Conservation (phyloP, 306 rosid genomes). For the Abrus precatorius region DNA sequence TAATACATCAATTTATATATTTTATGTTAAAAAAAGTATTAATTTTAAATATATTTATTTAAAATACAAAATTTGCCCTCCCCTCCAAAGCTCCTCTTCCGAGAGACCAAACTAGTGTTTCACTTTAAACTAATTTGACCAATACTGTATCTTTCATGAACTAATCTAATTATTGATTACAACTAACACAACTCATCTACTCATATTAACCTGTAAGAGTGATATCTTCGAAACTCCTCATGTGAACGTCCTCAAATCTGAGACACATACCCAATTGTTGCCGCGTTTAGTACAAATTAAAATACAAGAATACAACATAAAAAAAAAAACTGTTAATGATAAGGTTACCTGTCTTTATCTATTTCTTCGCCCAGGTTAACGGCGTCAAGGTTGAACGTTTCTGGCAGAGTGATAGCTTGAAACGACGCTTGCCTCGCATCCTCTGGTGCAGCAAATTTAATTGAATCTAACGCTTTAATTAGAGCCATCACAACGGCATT, state of each 20-base stretch:
- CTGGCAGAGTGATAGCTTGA: conserved; percentile 75
- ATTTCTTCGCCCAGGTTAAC: conserved; percentile 52
- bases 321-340: not conserved
- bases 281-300: not conserved
- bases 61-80: too few species aligned
- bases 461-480: conserved; percentile 61
- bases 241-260: conserved; percentile 69
- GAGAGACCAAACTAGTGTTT: too few species aligned
- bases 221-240: conserved; percentile 70
- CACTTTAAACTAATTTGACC: too few species aligned
- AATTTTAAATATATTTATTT: too few species aligned
- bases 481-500: conserved; percentile 55
- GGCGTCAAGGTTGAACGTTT: conserved; percentile 75
- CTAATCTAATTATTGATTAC: not conserved
- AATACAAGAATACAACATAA: not conserved
- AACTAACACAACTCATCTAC: conserved; percentile 3
- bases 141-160: not conserved
- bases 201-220: conserved; percentile 66
- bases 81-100: too few species aligned
- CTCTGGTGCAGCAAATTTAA: conserved; percentile 69
- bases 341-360: conserved; percentile 56
- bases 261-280: conserved; percentile 32
- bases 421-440: conserved; percentile 75
- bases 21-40: too few species aligned
- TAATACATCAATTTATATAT: too few species aligned